Base-by-base conservation (phyloP, 371 early-diverging fungal genomes). In the Nematocida sp. region DNA sequence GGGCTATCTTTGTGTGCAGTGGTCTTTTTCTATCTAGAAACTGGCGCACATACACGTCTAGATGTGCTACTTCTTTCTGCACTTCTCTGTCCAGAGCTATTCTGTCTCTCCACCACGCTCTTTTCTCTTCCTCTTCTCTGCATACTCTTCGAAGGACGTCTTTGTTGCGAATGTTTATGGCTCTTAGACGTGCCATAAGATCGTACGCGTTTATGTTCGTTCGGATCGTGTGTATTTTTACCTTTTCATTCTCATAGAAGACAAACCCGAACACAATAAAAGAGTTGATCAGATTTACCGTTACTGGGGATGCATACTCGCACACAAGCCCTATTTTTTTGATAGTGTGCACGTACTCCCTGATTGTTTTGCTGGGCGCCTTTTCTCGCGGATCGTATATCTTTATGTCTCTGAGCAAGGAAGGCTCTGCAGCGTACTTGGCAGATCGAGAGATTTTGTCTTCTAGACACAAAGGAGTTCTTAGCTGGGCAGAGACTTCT, bases 331-430 rank as follows among this genome's bases (percentile, higher is more conserved):
- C 56, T 56, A 66, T 66, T 7, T 40, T 45, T 41, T 66, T 66
- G 7, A 66, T 66, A 25, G 19, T 31, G 8, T 54, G 31, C 15
- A 66, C 55, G 21, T 66, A 66, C 43, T 66, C 66, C 29, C 13
- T 7, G 15, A 66, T 55, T 2, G 25, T 41, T 11, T 25, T 53
- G 38, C 23, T 34, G 0, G 17, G 29, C 34, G 27, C 48, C 1
- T 31, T 21, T 25, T 66, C 66, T 29, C 66, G 0, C 2, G 66
- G 7, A 29, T 66, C 66, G 45, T 66, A 66, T 54, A 66, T 66
- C 41, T 66, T 66, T 19, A 66, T 31, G 41, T 66, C 66, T 31
- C 66, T 3, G 2, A 66, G 45, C 8, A 66, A 46, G 2, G 66
- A 43, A 11, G 32, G 19, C 38, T 66, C 56, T 23, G n/a, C 45